Conservation (phyloP, 2,329 filamentous ascomycete genomes). For the Fusarium avenaceum region DNA sequence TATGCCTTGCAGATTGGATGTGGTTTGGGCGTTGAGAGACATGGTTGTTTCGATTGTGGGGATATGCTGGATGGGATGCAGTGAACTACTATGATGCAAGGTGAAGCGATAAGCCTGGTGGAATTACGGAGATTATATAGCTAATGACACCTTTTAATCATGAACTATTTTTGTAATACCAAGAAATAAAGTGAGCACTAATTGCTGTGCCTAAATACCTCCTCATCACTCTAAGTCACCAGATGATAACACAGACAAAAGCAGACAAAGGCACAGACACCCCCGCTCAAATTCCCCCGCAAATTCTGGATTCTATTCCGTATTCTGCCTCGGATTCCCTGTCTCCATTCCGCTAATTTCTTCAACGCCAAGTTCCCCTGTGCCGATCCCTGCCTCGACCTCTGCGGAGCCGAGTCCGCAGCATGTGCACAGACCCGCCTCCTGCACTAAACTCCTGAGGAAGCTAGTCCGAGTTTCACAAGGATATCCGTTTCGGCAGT, state of each 20-base stretch:
- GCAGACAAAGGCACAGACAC: not conserved
- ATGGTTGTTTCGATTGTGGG: conserved; percentile 22
- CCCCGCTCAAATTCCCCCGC: no score
- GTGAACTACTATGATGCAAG: no score
- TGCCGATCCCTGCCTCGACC: not conserved
- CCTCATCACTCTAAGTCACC: not conserved
- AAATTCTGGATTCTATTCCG: no score
- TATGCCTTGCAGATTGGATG: conserved; percentile 43
- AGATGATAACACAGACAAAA: not conserved
- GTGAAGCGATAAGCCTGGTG: no score
- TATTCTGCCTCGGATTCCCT: no score
- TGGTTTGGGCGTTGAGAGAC: conserved; percentile 31
- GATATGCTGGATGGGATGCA: not conserved
- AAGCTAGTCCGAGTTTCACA: not conserved
- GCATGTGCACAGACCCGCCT: not conserved
- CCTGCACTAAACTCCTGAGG: no score
- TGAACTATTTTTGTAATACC: not conserved
- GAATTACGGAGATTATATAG: not conserved
- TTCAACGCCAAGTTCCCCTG: not conserved
- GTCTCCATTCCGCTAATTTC: not conserved
- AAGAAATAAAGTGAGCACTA: not conserved
- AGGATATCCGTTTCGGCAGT: not conserved
- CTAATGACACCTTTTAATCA: not conserved
- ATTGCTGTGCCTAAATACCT: not conserved
- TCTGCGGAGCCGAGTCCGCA: not conserved